Percentiles rank a stretch among this genome's conserved stretches.
phyloP scores from a whole-genome alignment of 306 rosid species.

The Glycine tomentella region DNA sequence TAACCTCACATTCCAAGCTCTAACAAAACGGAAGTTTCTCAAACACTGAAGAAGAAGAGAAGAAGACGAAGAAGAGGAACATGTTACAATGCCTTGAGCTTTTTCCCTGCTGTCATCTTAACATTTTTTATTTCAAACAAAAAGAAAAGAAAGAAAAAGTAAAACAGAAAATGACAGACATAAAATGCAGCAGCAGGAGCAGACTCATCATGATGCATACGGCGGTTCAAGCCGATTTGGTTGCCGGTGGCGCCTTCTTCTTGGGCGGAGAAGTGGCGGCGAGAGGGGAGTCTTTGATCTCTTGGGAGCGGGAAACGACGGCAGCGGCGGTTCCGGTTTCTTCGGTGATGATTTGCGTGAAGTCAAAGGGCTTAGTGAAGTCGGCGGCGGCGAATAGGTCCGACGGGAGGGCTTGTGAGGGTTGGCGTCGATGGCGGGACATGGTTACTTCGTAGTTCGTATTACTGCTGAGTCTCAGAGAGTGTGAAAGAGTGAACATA shows the following conservation, averaged over 20 bases:
- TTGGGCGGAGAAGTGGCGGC: conserved; percentile 19
- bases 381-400: conserved; percentile 45
- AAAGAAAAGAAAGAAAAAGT: background rate
- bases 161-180: background rate
- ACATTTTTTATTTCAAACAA: conserved; percentile 12
- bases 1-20: background rate
- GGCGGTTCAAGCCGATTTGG: background rate
- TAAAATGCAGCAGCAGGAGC: conserved; percentile 16
- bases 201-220: conserved; percentile 14
- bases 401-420: conserved; percentile 48
- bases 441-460: background rate
- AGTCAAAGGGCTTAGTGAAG: conserved; percentile 33
- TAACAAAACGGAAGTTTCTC: background rate
- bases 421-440: conserved; percentile 58
- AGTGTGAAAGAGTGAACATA: too few relatives aligned
- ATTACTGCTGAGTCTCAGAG: too few relatives aligned
- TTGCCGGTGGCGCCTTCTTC: background rate
- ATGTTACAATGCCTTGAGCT: conserved; percentile 13
- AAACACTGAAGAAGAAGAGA: background rate
- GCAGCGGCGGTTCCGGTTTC: background rate
- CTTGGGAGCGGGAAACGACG: background rate
- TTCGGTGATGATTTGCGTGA: background rate
- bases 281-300: conserved; percentile 9
- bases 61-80: background rate
- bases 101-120: conserved; percentile 7